Evolutionary conservation across 1,284 basidiomycete species (phyloP), one percentile per base, ranked within the genome.

Genomic region (Irpex sp.): DNA sequence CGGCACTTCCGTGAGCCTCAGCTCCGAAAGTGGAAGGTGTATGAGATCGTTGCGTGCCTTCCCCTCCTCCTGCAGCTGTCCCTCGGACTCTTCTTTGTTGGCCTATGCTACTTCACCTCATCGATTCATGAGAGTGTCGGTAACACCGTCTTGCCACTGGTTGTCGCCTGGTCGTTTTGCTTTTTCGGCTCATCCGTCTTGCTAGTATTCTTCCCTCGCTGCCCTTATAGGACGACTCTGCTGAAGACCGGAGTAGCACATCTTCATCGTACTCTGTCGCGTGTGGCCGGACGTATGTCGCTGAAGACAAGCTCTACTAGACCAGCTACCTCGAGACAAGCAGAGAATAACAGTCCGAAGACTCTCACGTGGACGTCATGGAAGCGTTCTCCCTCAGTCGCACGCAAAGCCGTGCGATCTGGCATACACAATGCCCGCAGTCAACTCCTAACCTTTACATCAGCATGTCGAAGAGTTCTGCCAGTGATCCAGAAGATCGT

Each of bases 1-100:
- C 54, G 59, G 0, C 59, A 64, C 3, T 64, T 62, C n/a, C 64
- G 64, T 7, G 40, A 47, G 11, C 40, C 40, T 4, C 40, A 47
- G 40, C 11, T 47, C 40, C 40, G 5, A 6, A 47, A 47, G n/a
- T 47, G 40, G 40, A 47, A n/a, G 40, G 40, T 47, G n/a, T 47
- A 47, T 15, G 40, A 47, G n/a, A 47, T 47, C 40, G 9, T 15
- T 5, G 40, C 40, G 11, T 15, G 9, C 5, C 40, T 47, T 5
- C 40, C 40, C n/a, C 40, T 47, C 13, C 40, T 47, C n/a, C n/a
- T 47, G 11, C 40, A 47, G 11, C 40, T 47, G 0, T 47, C 40
- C 3, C 40, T 47, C n/a, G 40, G 13, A 4, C 40, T 47, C 13
- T 47, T 47, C 40, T 47, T 47, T 6, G 4, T 47, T 15, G 40